Evolutionary conservation across 768 basidiomycete genomes (phyloP), one percentile per base, ranked within the genome.

Genomic region (Boletus rufocinnamomeus): DNA sequence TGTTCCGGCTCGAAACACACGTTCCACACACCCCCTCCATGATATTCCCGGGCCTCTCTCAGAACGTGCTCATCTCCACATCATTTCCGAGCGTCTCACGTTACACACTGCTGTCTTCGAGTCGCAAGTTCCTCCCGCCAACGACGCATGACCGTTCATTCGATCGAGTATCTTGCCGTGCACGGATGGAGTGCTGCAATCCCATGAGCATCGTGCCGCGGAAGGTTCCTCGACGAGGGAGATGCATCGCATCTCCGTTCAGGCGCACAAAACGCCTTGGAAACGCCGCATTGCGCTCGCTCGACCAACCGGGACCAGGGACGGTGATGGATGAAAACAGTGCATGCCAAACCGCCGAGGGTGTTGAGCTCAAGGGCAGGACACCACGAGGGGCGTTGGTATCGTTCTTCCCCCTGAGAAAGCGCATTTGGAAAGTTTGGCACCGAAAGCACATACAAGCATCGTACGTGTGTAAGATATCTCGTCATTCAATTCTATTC

Each of bases 1-100:
- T 61, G 66, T 56, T 67, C 66, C 66, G 68, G 59, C 65, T 68
- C 68, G 66, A 68, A 64, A 67, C 68, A 57, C 66, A 56, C 58
- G 57, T 55, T 57, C 62, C 59, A 68, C 52, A 49, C 66, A 57
- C 66, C 54, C 44, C 57, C 28, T 54, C 50, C 59, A 59, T 57
- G 32, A 61, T 45, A 28, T 30, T 44, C 57, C 56, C 50, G 50
- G 52, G 28, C 51, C 58, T 61, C 62, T 35, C 27, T 30, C 50
- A 41, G 13, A 68, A 58, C 59, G 54, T 65, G 62, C n/a, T 37
- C 35, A 28, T 41, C 46, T 53, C 35, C 61, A 43, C 55, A 32
- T 68, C 69, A 68, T 68, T 70, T 68, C 67, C 67, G 67, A 50
- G 19, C 45, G 8, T 48, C 40, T 46, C 52, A 30, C 54, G 64